Evolutionary conservation across 345 rosid species (phyloP), one percentile per base, ranked within the genome.

Genomic region (Mercurialis annua): DNA sequence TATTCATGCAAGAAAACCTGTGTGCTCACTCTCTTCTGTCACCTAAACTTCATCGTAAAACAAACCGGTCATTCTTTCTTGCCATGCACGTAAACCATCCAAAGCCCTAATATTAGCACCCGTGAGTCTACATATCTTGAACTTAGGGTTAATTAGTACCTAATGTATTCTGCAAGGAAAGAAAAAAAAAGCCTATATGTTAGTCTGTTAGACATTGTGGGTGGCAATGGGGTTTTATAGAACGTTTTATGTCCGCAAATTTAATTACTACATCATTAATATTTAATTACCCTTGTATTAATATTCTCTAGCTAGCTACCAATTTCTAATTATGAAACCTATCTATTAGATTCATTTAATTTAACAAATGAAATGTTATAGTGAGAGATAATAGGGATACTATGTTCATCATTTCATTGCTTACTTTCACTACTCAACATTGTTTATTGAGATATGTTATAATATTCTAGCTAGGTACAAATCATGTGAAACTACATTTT

Each of bases 21-120:
- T 59, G 75, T 75, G 78, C 78, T 70, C 74, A 23, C 78, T 75
- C 75, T 75, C 75, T 75, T 75, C 78, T 70, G 75, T 75, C 78
- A 75, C 64, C 60, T 56, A 26, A 23, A 74, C 57, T 57, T 64
- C 27, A 11, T 0, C 3, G 52, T 17, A 17, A 16, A 20, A 46
- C n/a, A 17, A 6, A 46, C 2, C 50, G 3, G 15, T n/a, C n/a
- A n/a, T n/a, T n/a, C n/a, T 2, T 46, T 48, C 52, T 21, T 48
- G 21, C 52, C 4, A 40, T 40, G 4, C 44, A 36, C 44, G n/a
- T n/a, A n/a, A n/a, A 40, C 4, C 44, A 40, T 8, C 8, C 44
- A 34, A 3, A 9, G 40, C 40, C 9, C 40, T 34, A 34, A 34
- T 34, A 34, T 3, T 34, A n/a, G n/a, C n/a, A n/a, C n/a, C n/a